Conservation (phyloP, 176 grass and related monocot species). For the Ensete ventricosum region DNA sequence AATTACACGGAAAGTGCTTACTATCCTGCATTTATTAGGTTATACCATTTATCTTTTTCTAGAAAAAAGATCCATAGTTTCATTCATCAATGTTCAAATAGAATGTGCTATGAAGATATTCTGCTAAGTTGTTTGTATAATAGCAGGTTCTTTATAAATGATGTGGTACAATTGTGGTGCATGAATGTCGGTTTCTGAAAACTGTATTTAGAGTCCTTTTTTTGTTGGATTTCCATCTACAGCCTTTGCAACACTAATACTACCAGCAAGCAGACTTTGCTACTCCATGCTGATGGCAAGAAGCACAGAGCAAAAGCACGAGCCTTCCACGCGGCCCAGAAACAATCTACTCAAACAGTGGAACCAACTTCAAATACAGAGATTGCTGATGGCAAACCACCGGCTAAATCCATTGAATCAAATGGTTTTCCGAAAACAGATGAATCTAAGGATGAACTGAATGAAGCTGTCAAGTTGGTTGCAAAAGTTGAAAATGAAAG, state of each 20-base stretch:
- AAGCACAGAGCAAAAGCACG: constrained; percentile 95
- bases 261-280: constrained; percentile 83
- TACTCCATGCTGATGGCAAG: constrained; percentile 81
- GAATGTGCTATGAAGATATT: neutral
- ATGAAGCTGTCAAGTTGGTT: constrained; percentile 1
- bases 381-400: constrained; percentile 24
- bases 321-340: constrained; percentile 74
- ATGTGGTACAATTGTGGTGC: neutral
- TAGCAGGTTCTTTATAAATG: neutral
- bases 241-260: constrained; percentile 89
- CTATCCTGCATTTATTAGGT: too few species aligned
- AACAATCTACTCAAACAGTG: constrained; percentile 31
- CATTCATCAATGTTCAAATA: neutral
- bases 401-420: constrained; percentile 19
- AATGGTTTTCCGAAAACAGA: constrained; percentile 20
- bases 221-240: constrained; percentile 20
- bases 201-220: neutral
- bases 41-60: too few species aligned
- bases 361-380: constrained; percentile 33
- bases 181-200: neutral
- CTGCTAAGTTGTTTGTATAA: neutral
- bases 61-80: neutral
- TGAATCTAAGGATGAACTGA: constrained; percentile 1
- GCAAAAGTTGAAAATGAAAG: constrained; percentile 21
- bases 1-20: neutral